phyloP scores from a whole-genome alignment of 306 rosid species.

The Dalbergia oliveri region DNA sequence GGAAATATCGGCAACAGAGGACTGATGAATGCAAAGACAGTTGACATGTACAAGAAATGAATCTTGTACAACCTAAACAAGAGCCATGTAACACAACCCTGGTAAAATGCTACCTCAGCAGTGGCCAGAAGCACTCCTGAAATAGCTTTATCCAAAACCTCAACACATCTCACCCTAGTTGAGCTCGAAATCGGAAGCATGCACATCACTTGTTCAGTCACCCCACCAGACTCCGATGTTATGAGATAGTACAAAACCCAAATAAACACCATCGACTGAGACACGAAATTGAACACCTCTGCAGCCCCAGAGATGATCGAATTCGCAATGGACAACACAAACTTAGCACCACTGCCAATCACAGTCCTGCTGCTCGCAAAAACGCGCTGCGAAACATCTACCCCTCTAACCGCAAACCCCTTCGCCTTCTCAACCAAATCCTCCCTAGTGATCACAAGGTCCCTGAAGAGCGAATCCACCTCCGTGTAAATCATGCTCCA shows the following conservation, averaged over 20 bases:
- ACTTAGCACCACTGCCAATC: constrained; percentile 75
- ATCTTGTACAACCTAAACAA: constrained; percentile 74
- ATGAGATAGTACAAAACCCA: constrained; percentile 94
- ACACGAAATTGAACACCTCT: constrained; percentile 87
- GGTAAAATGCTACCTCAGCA: constrained; percentile 87
- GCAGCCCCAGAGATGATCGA: constrained; percentile 92
- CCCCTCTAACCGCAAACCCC: constrained; percentile 77
- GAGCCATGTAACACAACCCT: constrained; percentile 97
- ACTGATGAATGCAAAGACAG: constrained; percentile 81
- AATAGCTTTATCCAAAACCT: constrained; percentile 92
- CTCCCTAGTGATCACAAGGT: constrained; percentile 75
- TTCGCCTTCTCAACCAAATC: constrained; percentile 89
- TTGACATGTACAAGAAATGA: constrained; percentile 93
- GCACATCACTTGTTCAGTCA: constrained; percentile 84
- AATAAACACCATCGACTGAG: constrained; percentile 87
- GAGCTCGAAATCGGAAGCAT: constrained; percentile 83
- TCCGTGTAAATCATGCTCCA: constrained; percentile 83
- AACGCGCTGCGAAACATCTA: constrained; percentile 77
- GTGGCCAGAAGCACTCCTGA: constrained; percentile 91
- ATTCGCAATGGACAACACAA: constrained; percentile 71
- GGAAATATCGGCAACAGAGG: constrained; percentile 90
- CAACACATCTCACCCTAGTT: constrained; percentile 81
- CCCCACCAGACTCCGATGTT: constrained; percentile 96
- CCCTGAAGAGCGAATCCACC: constrained; percentile 69
- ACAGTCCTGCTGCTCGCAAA: constrained; percentile 73